phyloP scores from a whole-genome alignment of 108 stramenopile genomes.

The Cyclotella kingstonii region DNA sequence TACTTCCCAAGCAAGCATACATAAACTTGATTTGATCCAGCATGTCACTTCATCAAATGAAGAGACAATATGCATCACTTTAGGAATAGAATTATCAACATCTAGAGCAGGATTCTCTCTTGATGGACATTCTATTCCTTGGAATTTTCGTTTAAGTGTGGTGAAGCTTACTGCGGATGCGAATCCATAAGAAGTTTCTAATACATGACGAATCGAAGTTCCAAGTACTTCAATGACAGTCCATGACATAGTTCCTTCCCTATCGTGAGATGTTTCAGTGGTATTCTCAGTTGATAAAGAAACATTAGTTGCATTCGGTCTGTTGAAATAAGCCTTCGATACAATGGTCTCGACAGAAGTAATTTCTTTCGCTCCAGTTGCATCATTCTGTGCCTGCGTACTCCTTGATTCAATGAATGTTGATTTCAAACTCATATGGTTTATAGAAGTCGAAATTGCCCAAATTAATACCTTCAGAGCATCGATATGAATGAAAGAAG shows the following conservation, averaged over 20 bases:
- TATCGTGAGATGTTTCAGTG: not conserved
- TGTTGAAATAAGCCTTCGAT: not conserved
- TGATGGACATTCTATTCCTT: not conserved
- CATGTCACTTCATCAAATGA: not conserved
- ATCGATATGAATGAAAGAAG: not conserved
- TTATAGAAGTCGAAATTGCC: slow-evolving; percentile 6
- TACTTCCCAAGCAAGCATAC: slow-evolving; percentile 2
- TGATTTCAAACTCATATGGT: not conserved
- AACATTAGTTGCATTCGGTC: not conserved
- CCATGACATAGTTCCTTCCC: not conserved
- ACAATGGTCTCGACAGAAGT: not conserved
- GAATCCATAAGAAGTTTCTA: slow-evolving; percentile 6
- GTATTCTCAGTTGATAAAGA: not conserved
- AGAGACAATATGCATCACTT: slow-evolving; percentile 4
- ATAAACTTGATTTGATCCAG: slow-evolving; percentile 7
- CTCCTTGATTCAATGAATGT: no score
- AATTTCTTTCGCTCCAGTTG: not conserved
- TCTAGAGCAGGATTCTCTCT: not conserved
- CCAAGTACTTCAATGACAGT: slow-evolving; percentile 27
- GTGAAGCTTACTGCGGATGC: slow-evolving; percentile 6
- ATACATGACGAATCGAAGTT: slow-evolving; percentile 26
- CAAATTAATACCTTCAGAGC: slow-evolving; percentile 3
- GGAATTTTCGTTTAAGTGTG: not conserved
- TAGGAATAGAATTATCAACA: not conserved
- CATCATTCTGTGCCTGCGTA: not conserved